phyloP scores from a whole-genome alignment of 305 asterid genomes.

The Fraxinus dipetala region DNA sequence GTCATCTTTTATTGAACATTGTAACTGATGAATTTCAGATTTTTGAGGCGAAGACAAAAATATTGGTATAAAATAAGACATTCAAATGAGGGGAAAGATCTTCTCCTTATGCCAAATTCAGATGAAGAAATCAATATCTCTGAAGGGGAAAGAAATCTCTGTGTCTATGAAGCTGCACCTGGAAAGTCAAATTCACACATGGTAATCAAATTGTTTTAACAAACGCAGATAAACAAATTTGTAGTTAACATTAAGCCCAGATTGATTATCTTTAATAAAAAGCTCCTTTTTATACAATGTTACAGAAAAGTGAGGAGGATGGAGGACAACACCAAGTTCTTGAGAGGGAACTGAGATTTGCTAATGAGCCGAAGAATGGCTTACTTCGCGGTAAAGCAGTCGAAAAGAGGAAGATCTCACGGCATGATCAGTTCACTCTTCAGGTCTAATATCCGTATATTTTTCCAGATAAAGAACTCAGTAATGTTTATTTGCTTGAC shows the following conservation, averaged over 20 bases:
- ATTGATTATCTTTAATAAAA: not conserved
- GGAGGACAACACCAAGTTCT: slow-evolving; percentile 10
- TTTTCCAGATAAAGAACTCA: slow-evolving; percentile 1
- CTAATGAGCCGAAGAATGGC: not conserved
- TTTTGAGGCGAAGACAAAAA: slow-evolving; percentile 41
- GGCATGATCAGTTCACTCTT: slow-evolving; percentile 37
- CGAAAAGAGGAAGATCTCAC: slow-evolving; percentile 32
- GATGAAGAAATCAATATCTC: slow-evolving; percentile 20
- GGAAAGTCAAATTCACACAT: slow-evolving; percentile 1
- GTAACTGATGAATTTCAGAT: slow-evolving; percentile 36
- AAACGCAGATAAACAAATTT: not conserved
- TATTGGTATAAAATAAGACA: slow-evolving; percentile 24
- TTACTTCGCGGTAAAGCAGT: slow-evolving; percentile 17
- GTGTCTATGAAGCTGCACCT: slow-evolving; percentile 8
- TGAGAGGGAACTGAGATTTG: slow-evolving; percentile 7
- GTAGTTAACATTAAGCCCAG: not conserved
- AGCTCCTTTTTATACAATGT: not conserved
- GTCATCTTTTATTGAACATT: not conserved
- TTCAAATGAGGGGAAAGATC: slow-evolving; percentile 13
- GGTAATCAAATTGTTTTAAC: slow-evolving; percentile 20
- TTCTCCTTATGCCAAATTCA: slow-evolving; percentile 15
- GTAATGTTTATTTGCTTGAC: not conserved
- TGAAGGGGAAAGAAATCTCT: slow-evolving; percentile 16
- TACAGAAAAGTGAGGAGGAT: slow-evolving; percentile 29
- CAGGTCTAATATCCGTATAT: slow-evolving; percentile 24